phyloP scores from a whole-genome alignment of 441 rosid species.

The Melastoma candidum region DNA sequence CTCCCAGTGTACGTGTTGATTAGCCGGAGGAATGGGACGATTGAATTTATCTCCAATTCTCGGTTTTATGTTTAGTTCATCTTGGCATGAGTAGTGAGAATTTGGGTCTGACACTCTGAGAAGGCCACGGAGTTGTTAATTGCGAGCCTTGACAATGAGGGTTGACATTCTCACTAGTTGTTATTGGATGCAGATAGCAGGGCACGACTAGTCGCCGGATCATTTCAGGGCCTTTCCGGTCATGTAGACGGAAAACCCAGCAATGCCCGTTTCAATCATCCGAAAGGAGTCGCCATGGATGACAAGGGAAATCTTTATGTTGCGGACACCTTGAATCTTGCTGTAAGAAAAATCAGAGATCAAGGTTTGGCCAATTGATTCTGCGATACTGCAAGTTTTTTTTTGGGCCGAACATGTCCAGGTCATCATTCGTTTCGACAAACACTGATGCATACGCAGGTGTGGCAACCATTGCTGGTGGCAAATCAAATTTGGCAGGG shows the following conservation, averaged over 20 bases:
- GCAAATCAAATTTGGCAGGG: slow-evolving; percentile 77
- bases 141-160: no score
- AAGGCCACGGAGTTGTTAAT: no score
- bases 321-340: slow-evolving; percentile 82
- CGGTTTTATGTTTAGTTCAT: no score
- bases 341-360: slow-evolving; percentile 91
- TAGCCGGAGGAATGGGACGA: no score
- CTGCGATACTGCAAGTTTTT: no score
- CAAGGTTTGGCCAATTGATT: slow-evolving; percentile 35
- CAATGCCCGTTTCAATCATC: slow-evolving; percentile 92
- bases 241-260: slow-evolving; percentile 92
- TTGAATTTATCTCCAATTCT: no score
- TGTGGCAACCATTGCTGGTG: slow-evolving; percentile 97
- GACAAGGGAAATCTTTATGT: slow-evolving; percentile 87
- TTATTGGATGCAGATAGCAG: slow-evolving; percentile 62
- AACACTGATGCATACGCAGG: slow-evolving; percentile 32
- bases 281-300: slow-evolving; percentile 85
- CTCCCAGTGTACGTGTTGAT: slow-evolving; percentile 56
- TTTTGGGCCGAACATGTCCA: no score
- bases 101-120: no score
- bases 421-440: no score
- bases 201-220: slow-evolving; percentile 91
- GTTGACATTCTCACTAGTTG: no score
- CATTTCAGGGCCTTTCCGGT: slow-evolving; percentile 84
- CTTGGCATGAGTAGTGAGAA: no score